phyloP scores from a whole-genome alignment of 805 yeast genomes.

The Kluyveromyces dobzhanskii region DNA sequence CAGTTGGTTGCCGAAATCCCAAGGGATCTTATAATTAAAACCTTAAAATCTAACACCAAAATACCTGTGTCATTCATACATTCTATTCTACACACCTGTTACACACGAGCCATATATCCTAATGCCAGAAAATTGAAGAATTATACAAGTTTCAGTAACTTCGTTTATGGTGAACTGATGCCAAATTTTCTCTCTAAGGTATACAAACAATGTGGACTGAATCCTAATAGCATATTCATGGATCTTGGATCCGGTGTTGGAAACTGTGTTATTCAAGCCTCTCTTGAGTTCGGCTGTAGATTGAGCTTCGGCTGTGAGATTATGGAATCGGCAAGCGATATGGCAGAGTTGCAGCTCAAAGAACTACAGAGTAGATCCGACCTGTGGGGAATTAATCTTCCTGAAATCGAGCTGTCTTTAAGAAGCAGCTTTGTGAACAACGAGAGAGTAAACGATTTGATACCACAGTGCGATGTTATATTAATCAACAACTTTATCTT shows the following conservation, averaged over 20 bases:
- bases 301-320: slow-evolving; percentile 82
- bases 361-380: slow-evolving; percentile 53
- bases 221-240: slow-evolving; percentile 51
- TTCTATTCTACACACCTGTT: slow-evolving; percentile 63
- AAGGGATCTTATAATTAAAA: slow-evolving; percentile 23
- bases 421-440: slow-evolving; percentile 67
- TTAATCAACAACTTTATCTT: slow-evolving; percentile 79
- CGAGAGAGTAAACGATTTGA: slow-evolving; percentile 41
- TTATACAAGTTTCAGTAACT: slow-evolving; percentile 82
- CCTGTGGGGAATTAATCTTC: slow-evolving; percentile 56
- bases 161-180: slow-evolving; percentile 83
- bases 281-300: slow-evolving; percentile 72
- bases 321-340: slow-evolving; percentile 70
- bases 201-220: slow-evolving; percentile 49
- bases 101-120: slow-evolving; percentile 73
- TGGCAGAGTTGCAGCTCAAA: slow-evolving; percentile 51
- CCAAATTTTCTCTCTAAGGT: slow-evolving; percentile 69
- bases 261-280: slow-evolving; percentile 82
- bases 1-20: slow-evolving; percentile 31
- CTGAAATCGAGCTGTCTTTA: slow-evolving; percentile 49
- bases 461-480: slow-evolving; percentile 60
- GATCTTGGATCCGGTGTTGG: slow-evolving; percentile 96
- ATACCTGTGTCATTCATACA: slow-evolving; percentile 43
- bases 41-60: slow-evolving; percentile 25
- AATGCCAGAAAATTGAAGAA: slow-evolving; percentile 51